Evolutionary conservation across 495 filamentous ascomycete species (phyloP).

Genomic region (Penicillium canescens): DNA sequence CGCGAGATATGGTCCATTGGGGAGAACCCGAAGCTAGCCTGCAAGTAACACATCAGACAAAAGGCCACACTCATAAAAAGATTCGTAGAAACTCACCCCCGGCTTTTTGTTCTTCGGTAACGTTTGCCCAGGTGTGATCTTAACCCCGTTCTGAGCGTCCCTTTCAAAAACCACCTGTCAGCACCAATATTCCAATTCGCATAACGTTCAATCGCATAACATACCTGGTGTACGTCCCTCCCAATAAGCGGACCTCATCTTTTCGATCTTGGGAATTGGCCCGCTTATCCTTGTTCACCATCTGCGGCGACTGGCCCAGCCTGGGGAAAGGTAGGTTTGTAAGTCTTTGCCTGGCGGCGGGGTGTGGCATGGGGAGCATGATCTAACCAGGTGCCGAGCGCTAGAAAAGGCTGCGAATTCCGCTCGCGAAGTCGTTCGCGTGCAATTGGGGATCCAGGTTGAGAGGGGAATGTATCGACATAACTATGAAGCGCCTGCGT

Average conservation of each 20-base stretch:
- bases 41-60: constrained; percentile 2
- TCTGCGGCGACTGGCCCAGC: constrained; percentile 15
- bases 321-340: constrained; percentile 7
- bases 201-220: neutral
- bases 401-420: constrained; percentile 24
- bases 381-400: constrained; percentile 29
- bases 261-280: constrained; percentile 13
- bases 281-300: constrained; percentile 14
- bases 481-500: constrained; percentile 28
- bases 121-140: constrained; percentile 19
- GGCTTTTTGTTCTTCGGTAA: constrained; percentile 12
- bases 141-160: constrained; percentile 9
- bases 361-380: constrained; percentile 16
- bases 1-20: constrained; percentile 33
- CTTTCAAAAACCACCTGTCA: constrained; percentile 7
- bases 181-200: neutral
- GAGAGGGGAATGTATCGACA: constrained; percentile 25
- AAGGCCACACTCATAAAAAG: neutral
- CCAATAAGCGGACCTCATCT: constrained; percentile 29
- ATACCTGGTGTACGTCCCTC: constrained; percentile 15
- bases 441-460: constrained; percentile 19
- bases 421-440: constrained; percentile 27
- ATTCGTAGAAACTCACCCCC: constrained; percentile 12
- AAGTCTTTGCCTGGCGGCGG: constrained; percentile 11
- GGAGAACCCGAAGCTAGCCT: constrained; percentile 21